Base-by-base conservation (phyloP, 768 basidiomycete genomes). In the Suillus luteus region DNA sequence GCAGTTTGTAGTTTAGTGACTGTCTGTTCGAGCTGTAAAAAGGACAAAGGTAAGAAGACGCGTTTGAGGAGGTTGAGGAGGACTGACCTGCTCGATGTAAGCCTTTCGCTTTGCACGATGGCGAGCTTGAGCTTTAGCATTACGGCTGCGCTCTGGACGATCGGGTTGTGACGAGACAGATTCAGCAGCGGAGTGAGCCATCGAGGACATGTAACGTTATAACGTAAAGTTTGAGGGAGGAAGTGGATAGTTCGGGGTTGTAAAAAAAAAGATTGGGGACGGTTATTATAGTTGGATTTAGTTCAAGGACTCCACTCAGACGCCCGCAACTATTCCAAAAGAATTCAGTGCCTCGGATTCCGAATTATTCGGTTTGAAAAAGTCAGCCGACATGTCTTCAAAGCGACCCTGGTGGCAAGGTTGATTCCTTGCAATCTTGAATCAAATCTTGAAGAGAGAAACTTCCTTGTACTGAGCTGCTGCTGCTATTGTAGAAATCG, bases 71-170 rank as follows among this genome's bases (percentile, higher is more conserved):
- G 7, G 33, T 12, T 31, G 31, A 31, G 4, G 31, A 31, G 31
- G 55, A 70, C 79, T 27, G 60, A 92, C 92, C 84, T 93, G 91
- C 69, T 94, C 92, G 72, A 95, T 93, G 81, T 95, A 95, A 12
- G 93, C 93, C 80, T 95, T 95, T 78, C 93, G 85, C 77, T 95
- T 95, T 74, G 92, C 93, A 65, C 93, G 87, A 81, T 95, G 93
- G 70, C 93, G 82, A 41, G 93, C 93, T 79, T 95, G 93, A 11
- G 93, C 93, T 77, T 88, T 89, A 61, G 90, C 90, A 80, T 92
- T 92, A 81, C 91, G 89, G 83, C 89, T 90, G 69, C 90, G 87
- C 78, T 91, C 90, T 81, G 90, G 90, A 74, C 85, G 85, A 77
- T 90, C 87, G 71, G 81, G 60, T 60, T 75, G 74, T 78, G 77